Conservation (phyloP, 2,329 filamentous ascomycete species). For the Fusarium sp. region DNA sequence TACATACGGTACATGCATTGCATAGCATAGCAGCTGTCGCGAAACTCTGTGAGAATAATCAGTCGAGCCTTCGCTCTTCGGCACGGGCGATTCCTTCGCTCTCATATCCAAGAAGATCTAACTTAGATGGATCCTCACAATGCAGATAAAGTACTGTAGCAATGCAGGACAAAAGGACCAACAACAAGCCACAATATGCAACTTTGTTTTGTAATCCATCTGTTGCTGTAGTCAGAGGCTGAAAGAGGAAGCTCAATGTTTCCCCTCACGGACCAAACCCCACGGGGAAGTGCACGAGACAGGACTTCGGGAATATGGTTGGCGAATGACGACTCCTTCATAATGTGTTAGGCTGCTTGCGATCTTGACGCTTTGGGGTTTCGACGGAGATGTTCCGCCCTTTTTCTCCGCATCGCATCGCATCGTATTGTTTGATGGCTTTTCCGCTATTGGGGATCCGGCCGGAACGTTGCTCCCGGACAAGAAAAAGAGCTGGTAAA, state of each 20-base stretch:
- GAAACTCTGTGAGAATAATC: neutral
- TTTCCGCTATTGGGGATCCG: neutral
- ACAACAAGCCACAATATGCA: conserved; percentile 9
- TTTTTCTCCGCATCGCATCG: conserved; percentile 19
- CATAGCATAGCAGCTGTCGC: neutral
- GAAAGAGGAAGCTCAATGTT: conserved; percentile 23
- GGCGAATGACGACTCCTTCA: conserved; percentile 6
- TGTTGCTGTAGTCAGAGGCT: neutral
- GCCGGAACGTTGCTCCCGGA: neutral
- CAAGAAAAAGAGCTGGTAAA: neutral
- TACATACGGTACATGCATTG: conserved; percentile 1
- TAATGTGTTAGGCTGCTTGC: neutral
- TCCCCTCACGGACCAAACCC: conserved; percentile 16
- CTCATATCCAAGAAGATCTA: neutral
- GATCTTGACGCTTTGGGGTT: neutral
- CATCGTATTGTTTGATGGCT: neutral
- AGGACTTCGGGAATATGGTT: neutral
- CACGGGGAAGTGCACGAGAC: conserved; percentile 18
- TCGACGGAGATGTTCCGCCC: conserved; percentile 14
- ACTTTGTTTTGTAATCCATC: conserved; percentile 3
- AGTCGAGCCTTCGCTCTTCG: neutral
- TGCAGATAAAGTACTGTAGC: neutral
- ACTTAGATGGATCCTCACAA: neutral
- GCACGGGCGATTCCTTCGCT: neutral
- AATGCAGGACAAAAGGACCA: neutral